Base-by-base conservation (phyloP, 345 rosid species). In the Physaria fendleri region DNA sequence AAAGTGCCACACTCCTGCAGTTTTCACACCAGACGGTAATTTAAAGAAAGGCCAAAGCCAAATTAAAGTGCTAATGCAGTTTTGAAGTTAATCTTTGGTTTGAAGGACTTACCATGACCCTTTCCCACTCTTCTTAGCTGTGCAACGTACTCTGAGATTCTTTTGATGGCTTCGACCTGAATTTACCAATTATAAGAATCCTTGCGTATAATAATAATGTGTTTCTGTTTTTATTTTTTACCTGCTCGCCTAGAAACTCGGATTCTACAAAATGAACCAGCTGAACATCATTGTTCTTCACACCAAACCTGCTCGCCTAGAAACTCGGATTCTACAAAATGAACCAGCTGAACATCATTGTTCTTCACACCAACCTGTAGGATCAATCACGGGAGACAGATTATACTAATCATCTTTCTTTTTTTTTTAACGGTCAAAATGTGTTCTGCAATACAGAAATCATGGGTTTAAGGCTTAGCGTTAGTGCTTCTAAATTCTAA, bases 1-100 rank as follows among this genome's bases (percentile, higher is more conserved):
- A 21, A 86, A 90, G 77, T 90, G 92, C 97, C 97, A 90, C 8
- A 82, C 92, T 7, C 97, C 97, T 90, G 83, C 68, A 64, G 30
- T 18, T 49, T 67, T 1, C 27, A 53, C 58, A 62, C 53, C 71
- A 7, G 30, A 24, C 0, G 1, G 5, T 10, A 9, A 28, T 9
- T 38, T 12, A 62, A 10, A 12, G 17, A 15, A 28, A 8, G 17
- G 28, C 10, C n/a, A n/a, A n/a, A n/a, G n/a, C 14, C 7, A 66
- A 20, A 40, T 5, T 5, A 5, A 48, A 61, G 6, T 39, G 35
- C 21, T 28, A 8, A 29, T 8, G 5, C 23, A 25, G 8, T 25
- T 27, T 43, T 20, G 8, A 40, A 5, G 46, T 4, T 50, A 7
- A 42, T 42, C 9, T 15, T 24, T n/a, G 14, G 12, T 22, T 48